Evolutionary conservation across 176 grass and related monocot species (phyloP).

Genomic region (Poa pratensis): DNA sequence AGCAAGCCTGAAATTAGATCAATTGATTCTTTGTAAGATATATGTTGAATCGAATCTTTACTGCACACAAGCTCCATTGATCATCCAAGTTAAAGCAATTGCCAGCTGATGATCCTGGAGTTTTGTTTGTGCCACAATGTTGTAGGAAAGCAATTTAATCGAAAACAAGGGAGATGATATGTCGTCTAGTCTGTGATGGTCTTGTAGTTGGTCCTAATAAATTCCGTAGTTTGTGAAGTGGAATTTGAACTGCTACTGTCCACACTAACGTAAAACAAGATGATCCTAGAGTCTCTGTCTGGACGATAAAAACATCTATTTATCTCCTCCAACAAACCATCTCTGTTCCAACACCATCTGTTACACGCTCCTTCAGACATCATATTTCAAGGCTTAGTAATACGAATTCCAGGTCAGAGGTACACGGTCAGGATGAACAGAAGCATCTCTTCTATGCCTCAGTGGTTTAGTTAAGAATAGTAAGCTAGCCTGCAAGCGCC

Average conservation of each 20-base stretch:
- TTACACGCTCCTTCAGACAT: too few relatives aligned
- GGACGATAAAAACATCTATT: too few relatives aligned
- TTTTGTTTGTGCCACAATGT: background rate
- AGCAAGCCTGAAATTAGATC: conserved; percentile 38
- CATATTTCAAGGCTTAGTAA: too few relatives aligned
- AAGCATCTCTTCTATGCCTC: background rate
- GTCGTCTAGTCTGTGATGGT: background rate
- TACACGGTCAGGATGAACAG: background rate
- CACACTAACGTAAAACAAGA: background rate
- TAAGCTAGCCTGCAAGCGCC: too few relatives aligned
- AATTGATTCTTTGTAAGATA: conserved; percentile 38
- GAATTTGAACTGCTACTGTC: background rate
- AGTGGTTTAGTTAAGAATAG: too few relatives aligned
- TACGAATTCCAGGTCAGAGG: background rate
- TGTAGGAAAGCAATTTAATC: background rate
- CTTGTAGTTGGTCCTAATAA: background rate
- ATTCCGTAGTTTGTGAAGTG: background rate
- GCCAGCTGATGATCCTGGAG: background rate
- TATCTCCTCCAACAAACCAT: too few relatives aligned
- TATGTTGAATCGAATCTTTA: conserved; percentile 49
- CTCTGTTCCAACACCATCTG: too few relatives aligned
- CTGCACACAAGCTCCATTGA: conserved; percentile 17
- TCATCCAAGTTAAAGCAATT: conserved; percentile 22
- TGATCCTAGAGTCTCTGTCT: too few relatives aligned
- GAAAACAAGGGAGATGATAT: background rate